Evolutionary conservation across 441 rosid species (phyloP).

Genomic region (Erysimum cheiri): DNA sequence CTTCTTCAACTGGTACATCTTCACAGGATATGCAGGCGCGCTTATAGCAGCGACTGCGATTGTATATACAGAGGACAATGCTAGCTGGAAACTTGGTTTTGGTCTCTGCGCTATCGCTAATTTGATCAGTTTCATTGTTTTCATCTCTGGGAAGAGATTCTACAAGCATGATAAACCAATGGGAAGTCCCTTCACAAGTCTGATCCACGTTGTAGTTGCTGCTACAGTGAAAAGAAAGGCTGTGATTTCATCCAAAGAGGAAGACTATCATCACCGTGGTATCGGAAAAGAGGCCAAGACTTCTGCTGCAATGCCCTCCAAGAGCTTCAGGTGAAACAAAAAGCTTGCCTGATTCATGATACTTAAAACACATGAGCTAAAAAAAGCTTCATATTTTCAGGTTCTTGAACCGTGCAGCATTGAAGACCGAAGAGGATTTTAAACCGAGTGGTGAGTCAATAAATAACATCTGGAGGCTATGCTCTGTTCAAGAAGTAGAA

Average conservation of each 20-base stretch:
- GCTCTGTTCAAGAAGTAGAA: constrained; percentile 46
- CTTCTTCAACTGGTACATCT: constrained; percentile 62
- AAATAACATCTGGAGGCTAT: constrained; percentile 21
- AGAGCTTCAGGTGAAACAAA: constrained; percentile 37
- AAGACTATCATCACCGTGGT: constrained; percentile 33
- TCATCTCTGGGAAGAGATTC: constrained; percentile 47
- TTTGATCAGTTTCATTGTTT: constrained; percentile 45
- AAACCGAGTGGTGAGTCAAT: not conserved
- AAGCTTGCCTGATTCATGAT: not conserved
- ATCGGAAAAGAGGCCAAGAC: not conserved
- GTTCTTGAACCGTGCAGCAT: constrained; percentile 59
- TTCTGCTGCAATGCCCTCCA: constrained; percentile 25
- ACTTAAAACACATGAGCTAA: not conserved
- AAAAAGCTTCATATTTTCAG: not conserved
- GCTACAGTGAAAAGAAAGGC: constrained; percentile 42
- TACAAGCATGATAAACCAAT: constrained; percentile 49
- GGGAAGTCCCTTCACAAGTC: constrained; percentile 56
- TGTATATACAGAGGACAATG: constrained; percentile 53
- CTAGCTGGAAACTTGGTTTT: constrained; percentile 60
- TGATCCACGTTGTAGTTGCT: constrained; percentile 55
- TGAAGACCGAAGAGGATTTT: constrained; percentile 34
- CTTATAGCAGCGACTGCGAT: constrained; percentile 42
- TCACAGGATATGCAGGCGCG: constrained; percentile 18
- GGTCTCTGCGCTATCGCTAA: constrained; percentile 45
- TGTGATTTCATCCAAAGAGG: constrained; percentile 35